Conservation (phyloP, 1,284 basidiomycete genomes). For the Trametes versicolor region DNA sequence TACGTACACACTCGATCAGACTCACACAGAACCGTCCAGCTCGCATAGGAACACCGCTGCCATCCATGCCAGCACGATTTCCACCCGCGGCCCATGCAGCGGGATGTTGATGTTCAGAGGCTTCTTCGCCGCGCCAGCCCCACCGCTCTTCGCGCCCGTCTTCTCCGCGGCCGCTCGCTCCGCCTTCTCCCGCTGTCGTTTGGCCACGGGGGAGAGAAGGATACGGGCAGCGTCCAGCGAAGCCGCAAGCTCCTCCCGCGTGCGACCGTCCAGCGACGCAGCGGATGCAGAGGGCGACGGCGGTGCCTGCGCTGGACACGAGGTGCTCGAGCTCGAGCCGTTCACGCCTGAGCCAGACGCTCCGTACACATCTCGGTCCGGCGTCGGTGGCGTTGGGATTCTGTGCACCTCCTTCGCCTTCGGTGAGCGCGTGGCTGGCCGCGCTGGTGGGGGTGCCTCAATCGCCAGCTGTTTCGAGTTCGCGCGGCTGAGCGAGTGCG, state of each 20-base stretch:
- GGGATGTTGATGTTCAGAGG: constrained; percentile 78
- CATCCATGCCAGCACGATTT: constrained; percentile 84
- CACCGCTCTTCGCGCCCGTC: constrained; percentile 39
- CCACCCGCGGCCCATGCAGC: constrained; percentile 83
- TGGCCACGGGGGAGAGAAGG: constrained; percentile 71
- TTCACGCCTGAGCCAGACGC: constrained; percentile 34
- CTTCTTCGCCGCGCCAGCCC: constrained; percentile 59
- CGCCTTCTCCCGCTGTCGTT: constrained; percentile 63
- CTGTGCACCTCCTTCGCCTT: constrained; percentile 42
- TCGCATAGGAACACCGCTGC: constrained; percentile 79
- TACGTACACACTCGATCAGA: not conserved
- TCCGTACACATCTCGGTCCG: constrained; percentile 40
- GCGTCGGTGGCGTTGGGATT: constrained; percentile 36
- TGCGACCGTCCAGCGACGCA: not conserved
- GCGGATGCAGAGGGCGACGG: constrained; percentile 27
- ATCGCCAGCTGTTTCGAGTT: constrained; percentile 56
- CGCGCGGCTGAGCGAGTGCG: constrained; percentile 56
- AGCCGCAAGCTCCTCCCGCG: constrained; percentile 47
- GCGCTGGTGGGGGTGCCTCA: constrained; percentile 45
- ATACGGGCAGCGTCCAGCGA: constrained; percentile 72
- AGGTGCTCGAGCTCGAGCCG: constrained; percentile 24
- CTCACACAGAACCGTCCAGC: constrained; percentile 59
- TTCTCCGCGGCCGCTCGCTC: constrained; percentile 61
- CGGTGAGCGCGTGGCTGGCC: constrained; percentile 18
- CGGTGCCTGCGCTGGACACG: constrained; percentile 25